These are phyloP conservation scores for Colletotrichum navitas DNA, from an alignment of 2,329 filamentous ascomycete species.

Conservation along the genomic window DNA sequence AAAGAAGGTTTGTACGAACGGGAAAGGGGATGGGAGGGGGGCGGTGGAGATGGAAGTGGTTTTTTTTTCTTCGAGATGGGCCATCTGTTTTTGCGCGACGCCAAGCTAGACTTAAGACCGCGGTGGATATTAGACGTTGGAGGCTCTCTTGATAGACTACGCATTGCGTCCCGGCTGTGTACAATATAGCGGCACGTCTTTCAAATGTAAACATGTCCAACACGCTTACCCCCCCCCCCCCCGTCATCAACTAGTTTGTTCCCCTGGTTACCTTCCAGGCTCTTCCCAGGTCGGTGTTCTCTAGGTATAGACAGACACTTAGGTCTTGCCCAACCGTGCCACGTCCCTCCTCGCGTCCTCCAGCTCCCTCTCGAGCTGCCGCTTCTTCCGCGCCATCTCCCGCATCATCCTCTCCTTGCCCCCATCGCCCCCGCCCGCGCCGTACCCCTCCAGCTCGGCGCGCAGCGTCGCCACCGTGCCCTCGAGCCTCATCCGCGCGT, in stretches of 20 bases:
- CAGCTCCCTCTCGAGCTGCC: conserved; percentile 63
- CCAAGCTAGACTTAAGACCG: conserved; percentile 3
- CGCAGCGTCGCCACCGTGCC: conserved; percentile 58
- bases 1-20: conserved; percentile 33
- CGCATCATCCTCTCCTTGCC: conserved; percentile 63
- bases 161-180: conserved; percentile 34
- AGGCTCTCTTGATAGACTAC: conserved; percentile 30
- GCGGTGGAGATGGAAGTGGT: too few species aligned
- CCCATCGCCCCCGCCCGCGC: conserved; percentile 53
- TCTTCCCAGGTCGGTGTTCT: too few species aligned
- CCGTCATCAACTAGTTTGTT: not conserved
- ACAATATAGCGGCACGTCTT: conserved; percentile 39
- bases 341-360: conserved; percentile 64
- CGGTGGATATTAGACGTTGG: conserved; percentile 36
- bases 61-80: not conserved
- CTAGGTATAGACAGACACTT: not conserved
- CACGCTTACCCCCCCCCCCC: not conserved
- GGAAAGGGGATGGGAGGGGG: not conserved
- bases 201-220: conserved; percentile 18
- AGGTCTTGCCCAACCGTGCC: conserved; percentile 49
- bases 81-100: conserved; percentile 24
- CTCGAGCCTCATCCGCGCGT: conserved; percentile 59
- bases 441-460: conserved; percentile 63
- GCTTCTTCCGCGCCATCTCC: conserved; percentile 65
- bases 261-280: not conserved